phyloP scores from a whole-genome alignment of 176 grass and related monocot genomes.

The Musa troglodytarum region DNA sequence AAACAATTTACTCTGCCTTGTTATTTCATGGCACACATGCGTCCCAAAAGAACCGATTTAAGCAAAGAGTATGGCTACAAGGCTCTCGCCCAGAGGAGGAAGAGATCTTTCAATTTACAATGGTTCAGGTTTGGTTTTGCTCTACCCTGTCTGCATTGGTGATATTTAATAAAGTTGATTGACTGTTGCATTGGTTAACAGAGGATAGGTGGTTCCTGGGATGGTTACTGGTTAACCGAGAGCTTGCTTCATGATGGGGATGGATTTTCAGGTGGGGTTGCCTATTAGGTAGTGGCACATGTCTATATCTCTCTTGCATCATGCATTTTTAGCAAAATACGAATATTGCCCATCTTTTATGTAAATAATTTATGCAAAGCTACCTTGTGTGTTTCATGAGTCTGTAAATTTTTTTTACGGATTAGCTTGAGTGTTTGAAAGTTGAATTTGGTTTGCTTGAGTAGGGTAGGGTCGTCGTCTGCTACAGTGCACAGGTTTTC shows the following conservation, averaged over 20 bases:
- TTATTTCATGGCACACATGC: neutral
- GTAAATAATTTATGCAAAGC: too few relatives aligned
- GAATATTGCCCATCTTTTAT: too few relatives aligned
- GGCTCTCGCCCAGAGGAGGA: constrained; percentile 84
- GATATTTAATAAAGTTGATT: constrained; percentile 12
- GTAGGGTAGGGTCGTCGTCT: too few relatives aligned
- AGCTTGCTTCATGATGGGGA: constrained; percentile 69
- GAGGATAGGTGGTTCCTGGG: constrained; percentile 75
- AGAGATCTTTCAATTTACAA: constrained; percentile 74
- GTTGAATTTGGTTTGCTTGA: too few relatives aligned
- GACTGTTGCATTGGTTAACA: constrained; percentile 12
- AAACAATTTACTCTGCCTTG: neutral
- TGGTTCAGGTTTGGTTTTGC: constrained; percentile 66
- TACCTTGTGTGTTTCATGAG: too few relatives aligned
- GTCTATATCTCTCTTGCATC: too few relatives aligned
- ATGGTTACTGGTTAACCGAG: constrained; percentile 95
- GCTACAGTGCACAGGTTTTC: too few relatives aligned
- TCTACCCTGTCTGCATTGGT: constrained; percentile 8
- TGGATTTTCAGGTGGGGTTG: constrained; percentile 49
- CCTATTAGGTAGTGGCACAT: constrained; percentile 36
- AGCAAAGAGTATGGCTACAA: constrained; percentile 68
- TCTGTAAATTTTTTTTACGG: too few relatives aligned
- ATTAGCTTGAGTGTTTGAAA: too few relatives aligned
- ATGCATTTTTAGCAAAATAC: too few relatives aligned
- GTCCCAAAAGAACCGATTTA: constrained; percentile 49